A percentile compares a stretch with the other conserved stretches of the same genome.
Evolutionary conservation across 345 rosid species (phyloP).

Genomic region (Ceriops tagal): DNA sequence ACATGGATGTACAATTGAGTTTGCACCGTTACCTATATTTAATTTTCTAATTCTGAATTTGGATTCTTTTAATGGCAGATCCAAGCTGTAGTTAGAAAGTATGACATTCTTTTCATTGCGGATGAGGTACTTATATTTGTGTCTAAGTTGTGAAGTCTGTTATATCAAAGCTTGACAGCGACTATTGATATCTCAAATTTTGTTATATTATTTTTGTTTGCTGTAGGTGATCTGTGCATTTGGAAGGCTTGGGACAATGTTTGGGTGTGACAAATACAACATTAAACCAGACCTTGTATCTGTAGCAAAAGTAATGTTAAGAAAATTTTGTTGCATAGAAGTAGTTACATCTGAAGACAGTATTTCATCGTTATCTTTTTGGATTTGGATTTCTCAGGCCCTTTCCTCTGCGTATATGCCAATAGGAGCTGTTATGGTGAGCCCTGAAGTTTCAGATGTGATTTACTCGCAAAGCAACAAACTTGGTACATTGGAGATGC

Average conservation of each 20-base stretch:
- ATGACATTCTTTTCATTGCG: constrained; percentile 82
- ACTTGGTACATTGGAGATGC: constrained; percentile 52
- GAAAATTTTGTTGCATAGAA: not conserved
- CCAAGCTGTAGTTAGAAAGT: constrained; percentile 88
- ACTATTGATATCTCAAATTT: not conserved
- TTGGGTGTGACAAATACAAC: constrained; percentile 84
- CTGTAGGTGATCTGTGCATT: constrained; percentile 90
- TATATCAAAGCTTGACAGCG: constrained; percentile 1
- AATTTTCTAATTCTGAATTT: not conserved
- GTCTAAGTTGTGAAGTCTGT: not conserved
- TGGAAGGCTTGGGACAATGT: constrained; percentile 97
- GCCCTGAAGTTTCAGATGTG: constrained; percentile 82
- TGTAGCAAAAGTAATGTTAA: constrained; percentile 70
- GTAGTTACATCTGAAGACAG: no score
- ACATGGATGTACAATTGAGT: not conserved
- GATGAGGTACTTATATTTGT: constrained; percentile 62
- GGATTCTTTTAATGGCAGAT: constrained; percentile 39
- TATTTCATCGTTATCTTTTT: not conserved
- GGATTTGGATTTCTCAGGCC: constrained; percentile 47
- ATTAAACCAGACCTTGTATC: constrained; percentile 91
- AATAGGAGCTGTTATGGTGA: constrained; percentile 82
- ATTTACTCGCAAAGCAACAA: constrained; percentile 89
- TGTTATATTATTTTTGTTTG: constrained; percentile 14
- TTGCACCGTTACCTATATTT: not conserved
- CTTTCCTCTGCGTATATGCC: constrained; percentile 94